These are phyloP conservation scores for Cyphellophora attinorum DNA, from an alignment of 2,329 filamentous ascomycete genomes.

Conservation along the genomic window DNA sequence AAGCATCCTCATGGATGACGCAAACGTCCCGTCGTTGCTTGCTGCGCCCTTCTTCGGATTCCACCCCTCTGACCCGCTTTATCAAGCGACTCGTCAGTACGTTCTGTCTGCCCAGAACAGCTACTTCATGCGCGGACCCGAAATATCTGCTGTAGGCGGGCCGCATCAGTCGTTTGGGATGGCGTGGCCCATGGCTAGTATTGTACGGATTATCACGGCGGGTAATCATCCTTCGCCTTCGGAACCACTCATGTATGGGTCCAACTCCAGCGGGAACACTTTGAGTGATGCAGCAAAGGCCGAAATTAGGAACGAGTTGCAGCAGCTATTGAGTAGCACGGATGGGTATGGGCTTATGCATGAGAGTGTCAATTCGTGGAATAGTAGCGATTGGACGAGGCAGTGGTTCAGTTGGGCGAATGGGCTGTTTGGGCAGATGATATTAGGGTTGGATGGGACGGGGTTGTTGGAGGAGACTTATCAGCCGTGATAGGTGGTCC, in stretches of 20 bases:
- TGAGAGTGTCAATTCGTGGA: slow-evolving; percentile 42
- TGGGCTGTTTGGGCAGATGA: slow-evolving; percentile 41
- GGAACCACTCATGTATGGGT: slow-evolving; percentile 10
- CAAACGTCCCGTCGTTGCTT: slow-evolving; percentile 54
- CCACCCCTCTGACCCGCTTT: slow-evolving; percentile 28
- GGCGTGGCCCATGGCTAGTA: slow-evolving; percentile 44
- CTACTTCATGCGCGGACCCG: slow-evolving; percentile 41
- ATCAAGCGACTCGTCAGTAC: slow-evolving; percentile 33
- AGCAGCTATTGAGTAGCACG: slow-evolving; percentile 36
- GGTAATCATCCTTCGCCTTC: background rate
- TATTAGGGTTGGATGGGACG: slow-evolving; percentile 34
- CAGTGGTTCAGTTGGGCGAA: slow-evolving; percentile 46
- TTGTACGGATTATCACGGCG: slow-evolving; percentile 39
- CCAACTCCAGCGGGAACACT: slow-evolving; percentile 12
- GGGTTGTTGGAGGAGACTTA: slow-evolving; percentile 33
- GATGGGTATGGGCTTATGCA: slow-evolving; percentile 41
- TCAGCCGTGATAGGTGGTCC: too few species aligned
- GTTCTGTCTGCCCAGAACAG: slow-evolving; percentile 37
- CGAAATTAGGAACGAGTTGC: slow-evolving; percentile 36
- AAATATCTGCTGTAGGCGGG: slow-evolving; percentile 38
- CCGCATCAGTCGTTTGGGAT: slow-evolving; percentile 37
- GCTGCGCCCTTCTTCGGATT: slow-evolving; percentile 35
- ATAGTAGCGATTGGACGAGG: slow-evolving; percentile 36
- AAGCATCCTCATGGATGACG: slow-evolving; percentile 55
- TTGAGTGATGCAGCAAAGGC: slow-evolving; percentile 27